A percentile compares a stretch with the other conserved stretches of the same genome.
These are phyloP conservation scores for Raphanus raphanistrum DNA, from an alignment of 345 rosid genomes.

Conservation along the genomic window DNA sequence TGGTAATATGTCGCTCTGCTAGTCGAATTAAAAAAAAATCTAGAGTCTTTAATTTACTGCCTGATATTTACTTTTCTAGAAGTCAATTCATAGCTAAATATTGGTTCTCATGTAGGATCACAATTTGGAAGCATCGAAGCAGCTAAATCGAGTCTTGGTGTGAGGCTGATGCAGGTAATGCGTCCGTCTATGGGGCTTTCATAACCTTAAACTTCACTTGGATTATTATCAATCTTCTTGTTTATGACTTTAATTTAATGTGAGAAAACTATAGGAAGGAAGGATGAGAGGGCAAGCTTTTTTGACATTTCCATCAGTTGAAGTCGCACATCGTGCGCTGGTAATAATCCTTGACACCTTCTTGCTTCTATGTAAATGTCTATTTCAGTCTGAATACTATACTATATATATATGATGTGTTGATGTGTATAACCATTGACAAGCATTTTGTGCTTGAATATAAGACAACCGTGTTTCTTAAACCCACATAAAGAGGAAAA, in stretches of 20 bases:
- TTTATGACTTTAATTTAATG: neutral
- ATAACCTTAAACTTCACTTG: neutral
- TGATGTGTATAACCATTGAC: neutral
- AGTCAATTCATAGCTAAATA: neutral
- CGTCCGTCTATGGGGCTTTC: constrained; percentile 1
- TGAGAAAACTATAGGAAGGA: constrained; percentile 66
- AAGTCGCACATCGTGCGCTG: constrained; percentile 84
- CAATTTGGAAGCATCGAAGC: constrained; percentile 72
- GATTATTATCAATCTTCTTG: constrained; percentile 4
- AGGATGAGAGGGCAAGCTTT: constrained; percentile 98
- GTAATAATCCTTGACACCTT: constrained; percentile 45
- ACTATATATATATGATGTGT: neutral
- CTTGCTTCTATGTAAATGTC: constrained; percentile 4
- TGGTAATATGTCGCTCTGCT: constrained; percentile 51
- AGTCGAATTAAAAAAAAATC: constrained; percentile 5
- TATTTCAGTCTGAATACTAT: neutral
- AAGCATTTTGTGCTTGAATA: neutral
- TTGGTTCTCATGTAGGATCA: constrained; percentile 61
- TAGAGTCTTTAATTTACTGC: constrained; percentile 1
- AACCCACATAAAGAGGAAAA: neutral
- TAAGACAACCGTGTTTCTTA: neutral
- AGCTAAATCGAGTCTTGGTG: constrained; percentile 63
- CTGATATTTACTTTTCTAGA: neutral
- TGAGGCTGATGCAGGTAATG: constrained; percentile 87
- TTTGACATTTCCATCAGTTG: constrained; percentile 86